Evolutionary conservation across 306 rosid genomes (phyloP).

Genomic region (Lathyrus tuberosus): DNA sequence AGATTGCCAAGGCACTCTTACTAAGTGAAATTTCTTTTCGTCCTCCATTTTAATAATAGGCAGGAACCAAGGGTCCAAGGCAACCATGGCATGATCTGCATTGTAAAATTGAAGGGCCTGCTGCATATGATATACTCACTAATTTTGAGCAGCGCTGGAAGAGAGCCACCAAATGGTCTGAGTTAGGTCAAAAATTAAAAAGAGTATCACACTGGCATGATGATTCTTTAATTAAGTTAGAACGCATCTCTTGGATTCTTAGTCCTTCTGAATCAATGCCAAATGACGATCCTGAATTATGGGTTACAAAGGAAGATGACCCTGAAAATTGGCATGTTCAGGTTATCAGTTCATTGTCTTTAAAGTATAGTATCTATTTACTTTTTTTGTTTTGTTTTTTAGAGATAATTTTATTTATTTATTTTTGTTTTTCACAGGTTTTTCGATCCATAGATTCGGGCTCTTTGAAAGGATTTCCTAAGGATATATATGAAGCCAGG

Average conservation of each 20-base stretch:
- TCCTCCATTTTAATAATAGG: conserved; percentile 49
- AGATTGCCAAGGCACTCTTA: conserved; percentile 27
- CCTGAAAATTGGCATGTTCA: conserved; percentile 87
- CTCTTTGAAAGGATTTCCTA: conserved; percentile 96
- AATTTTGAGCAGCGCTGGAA: conserved; percentile 99
- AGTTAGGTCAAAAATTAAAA: conserved; percentile 70
- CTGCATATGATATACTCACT: conserved; percentile 88
- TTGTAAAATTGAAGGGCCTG: conserved; percentile 97
- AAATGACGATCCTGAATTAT: conserved; percentile 57
- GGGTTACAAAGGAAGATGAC: conserved; percentile 76
- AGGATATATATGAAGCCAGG: conserved; percentile 61
- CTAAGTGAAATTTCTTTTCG: conserved; percentile 16
- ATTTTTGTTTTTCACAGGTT: conserved; percentile 54
- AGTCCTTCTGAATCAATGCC: conserved; percentile 68
- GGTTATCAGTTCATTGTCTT: conserved; percentile 53
- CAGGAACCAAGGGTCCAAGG: conserved; percentile 81
- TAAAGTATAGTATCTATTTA: conserved; percentile 22
- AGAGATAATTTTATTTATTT: conserved; percentile 19
- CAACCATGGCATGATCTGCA: conserved; percentile 97
- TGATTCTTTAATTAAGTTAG: conserved; percentile 87
- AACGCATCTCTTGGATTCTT: conserved; percentile 96
- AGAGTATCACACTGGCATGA: conserved; percentile 83
- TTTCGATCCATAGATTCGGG: conserved; percentile 98
- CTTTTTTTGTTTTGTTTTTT: conserved; percentile 18
- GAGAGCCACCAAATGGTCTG: conserved; percentile 85